A percentile compares a stretch with the other conserved stretches of the same genome.
Evolutionary conservation across 768 basidiomycete genomes (phyloP).

Genomic region (Cystobasidium onofrii): DNA sequence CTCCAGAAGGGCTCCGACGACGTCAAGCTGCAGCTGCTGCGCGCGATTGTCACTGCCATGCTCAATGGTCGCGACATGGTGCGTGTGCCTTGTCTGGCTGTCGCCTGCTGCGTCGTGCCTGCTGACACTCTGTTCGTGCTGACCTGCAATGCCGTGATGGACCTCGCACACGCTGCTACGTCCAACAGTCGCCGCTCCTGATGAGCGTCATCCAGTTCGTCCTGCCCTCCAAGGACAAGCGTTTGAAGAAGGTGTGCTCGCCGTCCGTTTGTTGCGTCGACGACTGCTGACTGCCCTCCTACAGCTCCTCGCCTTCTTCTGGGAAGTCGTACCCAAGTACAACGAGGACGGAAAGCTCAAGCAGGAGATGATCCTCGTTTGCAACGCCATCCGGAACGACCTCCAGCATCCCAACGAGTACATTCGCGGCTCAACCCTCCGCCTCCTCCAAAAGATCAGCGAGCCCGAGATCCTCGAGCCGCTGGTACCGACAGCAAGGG

Average conservation of each 20-base stretch:
- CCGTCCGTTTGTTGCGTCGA: too few relatives aligned
- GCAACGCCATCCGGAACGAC: constrained; percentile 96
- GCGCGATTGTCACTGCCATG: constrained; percentile 77
- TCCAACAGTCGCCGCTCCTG: constrained; percentile 50
- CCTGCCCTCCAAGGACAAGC: constrained; percentile 88
- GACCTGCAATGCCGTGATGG: neutral
- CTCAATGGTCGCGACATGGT: constrained; percentile 92
- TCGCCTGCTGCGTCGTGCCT: too few relatives aligned
- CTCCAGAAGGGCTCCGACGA: constrained; percentile 95
- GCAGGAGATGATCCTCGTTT: constrained; percentile 99
- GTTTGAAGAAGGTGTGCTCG: constrained; percentile 65
- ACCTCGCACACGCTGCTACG: neutral
- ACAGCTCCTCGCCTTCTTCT: constrained; percentile 62
- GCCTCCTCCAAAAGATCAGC: constrained; percentile 90
- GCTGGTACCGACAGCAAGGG: constrained; percentile 80
- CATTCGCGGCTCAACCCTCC: constrained; percentile 92
- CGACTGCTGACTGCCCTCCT: too few relatives aligned
- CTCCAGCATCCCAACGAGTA: constrained; percentile 99
- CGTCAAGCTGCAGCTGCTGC: constrained; percentile 84
- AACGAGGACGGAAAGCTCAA: constrained; percentile 95
- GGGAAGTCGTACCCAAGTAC: constrained; percentile 96
- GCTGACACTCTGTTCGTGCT: neutral
- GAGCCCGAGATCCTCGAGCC: constrained; percentile 92
- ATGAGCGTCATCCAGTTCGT: constrained; percentile 99
- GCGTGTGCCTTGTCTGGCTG: constrained; percentile 41